Base-by-base conservation (phyloP, 2,329 filamentous ascomycete genomes). In the Chrysoporthe austroafricana region DNA sequence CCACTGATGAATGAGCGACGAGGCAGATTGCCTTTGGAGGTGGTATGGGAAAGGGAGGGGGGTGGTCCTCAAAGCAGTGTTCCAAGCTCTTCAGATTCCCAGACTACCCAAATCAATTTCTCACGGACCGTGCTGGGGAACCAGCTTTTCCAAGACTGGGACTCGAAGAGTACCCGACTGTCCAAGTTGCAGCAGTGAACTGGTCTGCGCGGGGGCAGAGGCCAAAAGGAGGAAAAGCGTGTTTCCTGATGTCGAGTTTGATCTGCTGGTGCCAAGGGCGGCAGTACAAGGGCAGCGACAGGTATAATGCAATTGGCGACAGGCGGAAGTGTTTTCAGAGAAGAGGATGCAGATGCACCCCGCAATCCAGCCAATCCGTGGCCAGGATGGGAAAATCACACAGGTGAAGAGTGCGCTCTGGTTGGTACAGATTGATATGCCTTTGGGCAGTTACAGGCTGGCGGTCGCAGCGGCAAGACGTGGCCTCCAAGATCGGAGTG, bases 1-100 rank as follows among this genome's bases (percentile, higher is more conserved):
- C 81, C 80, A 78, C 63, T 68, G 59, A 50, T 58, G 56, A 70
- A 68, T 57, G 68, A 70, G 60, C 57, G 64, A 64, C 70, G 56
- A 68, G 68, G 67, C 63, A 56, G 64, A 60, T 32, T 66, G 66
- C 67, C 69, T 68, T 62, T 54, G 34, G 21, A 26, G 54, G 42
- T 62, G 62, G 39, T 13, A 36, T 64, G 21, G 63, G 43, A 26
- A 11, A 26, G 39, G 44, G 26, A 69, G 36, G 46, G 52, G 48
- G n/a, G 62, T 21, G 46, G 60, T 63, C 52, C 67, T 65, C 67
- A 58, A 63, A 54, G 66, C 62, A 63, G 46, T 64, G 21, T 56
- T 62, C 56, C 64, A 66, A 61, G 64, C 61, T 66, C 50, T 66
- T 58, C 63, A 63, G 66, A 60, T 32, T 66, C 48, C 59, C 21